Base-by-base conservation (phyloP, 2,329 filamentous ascomycete species). In the Trichophyton simii region DNA sequence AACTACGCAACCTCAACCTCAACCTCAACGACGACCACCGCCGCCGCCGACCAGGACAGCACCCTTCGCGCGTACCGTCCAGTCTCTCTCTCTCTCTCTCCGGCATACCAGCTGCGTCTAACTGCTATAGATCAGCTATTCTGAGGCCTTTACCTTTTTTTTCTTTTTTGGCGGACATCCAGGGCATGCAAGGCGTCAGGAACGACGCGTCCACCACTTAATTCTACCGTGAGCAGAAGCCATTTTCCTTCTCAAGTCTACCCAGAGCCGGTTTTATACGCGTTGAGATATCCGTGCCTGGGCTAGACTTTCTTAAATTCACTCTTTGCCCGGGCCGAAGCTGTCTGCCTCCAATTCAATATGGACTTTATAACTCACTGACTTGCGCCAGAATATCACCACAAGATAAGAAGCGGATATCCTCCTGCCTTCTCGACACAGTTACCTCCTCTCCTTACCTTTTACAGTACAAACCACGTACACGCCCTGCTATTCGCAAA, bases 401-500 rank as follows among this genome's bases (percentile, higher is more conserved):
- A 31, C 28, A 8, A 20, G 20, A 57, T 20, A 9, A 28, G 6
- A 52, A 13, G 34, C 28, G 11, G 28, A 31, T 28, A 18, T 34
- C 52, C 41, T 57, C 44, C 36, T 31, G 9, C 34, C 20, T 44
- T 6, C 57, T 59, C 20, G 38, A 25, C 13, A n/a, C 13, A 42
- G 28, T 55, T 15, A 13, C 20, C 34, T 54, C 58, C 57, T 20
- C 50, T 31, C 42, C 31, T 63, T 34, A 55, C 60, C 58, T 18
- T 44, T 44, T 44, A n/a, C n/a, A 38, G 11, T 58, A 46, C 57
- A 28, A 54, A 59, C 50, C 58, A 15, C 5, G 55, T 60, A 65
- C 63, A 57, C 62, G 63, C 61, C 61, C 46, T 22, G 34, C 57
- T 57, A 50, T 41, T 61, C 65, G 61, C 59, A 55, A 9, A 55